A percentile compares a stretch with the other conserved stretches of the same genome.
phyloP scores from a whole-genome alignment of 192 early-diverging fungal species.

The Coemansia aciculifera region DNA sequence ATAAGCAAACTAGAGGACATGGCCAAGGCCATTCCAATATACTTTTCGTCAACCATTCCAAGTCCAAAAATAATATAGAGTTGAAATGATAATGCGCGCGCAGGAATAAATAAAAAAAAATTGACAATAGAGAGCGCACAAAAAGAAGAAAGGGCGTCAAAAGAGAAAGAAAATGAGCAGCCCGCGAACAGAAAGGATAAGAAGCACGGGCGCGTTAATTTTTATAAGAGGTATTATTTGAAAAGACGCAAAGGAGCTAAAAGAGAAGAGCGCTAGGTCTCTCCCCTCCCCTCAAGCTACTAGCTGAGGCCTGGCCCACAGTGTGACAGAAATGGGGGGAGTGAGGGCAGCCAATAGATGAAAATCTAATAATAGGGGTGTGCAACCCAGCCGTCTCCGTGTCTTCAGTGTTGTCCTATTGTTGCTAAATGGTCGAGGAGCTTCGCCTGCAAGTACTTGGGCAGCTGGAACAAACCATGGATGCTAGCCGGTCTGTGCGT shows the following conservation, averaged over 20 bases:
- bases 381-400: neutral
- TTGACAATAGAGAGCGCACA: neutral
- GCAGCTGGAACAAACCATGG: conserved; percentile 51
- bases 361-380: neutral
- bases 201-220: neutral
- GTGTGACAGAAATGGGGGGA: neutral
- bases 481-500: conserved; percentile 41
- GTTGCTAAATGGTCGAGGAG: conserved; percentile 27
- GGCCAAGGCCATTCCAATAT: conserved; percentile 86
- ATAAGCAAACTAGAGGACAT: conserved; percentile 87
- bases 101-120: conserved; percentile 10
- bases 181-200: neutral
- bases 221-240: neutral
- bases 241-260: neutral
- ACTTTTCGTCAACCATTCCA: conserved; percentile 66
- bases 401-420: neutral
- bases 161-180: conserved; percentile 12
- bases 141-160: conserved; percentile 11
- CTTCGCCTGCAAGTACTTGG: conserved; percentile 36
- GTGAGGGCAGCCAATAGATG: neutral
- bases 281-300: neutral
- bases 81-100: conserved; percentile 2
- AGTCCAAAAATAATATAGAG: conserved; percentile 10
- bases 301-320: neutral
- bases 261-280: neutral